Evolutionary conservation across 257 asterid genomes (phyloP), one percentile per base, ranked within the genome.

Genomic region (Nicotiana otophora): DNA sequence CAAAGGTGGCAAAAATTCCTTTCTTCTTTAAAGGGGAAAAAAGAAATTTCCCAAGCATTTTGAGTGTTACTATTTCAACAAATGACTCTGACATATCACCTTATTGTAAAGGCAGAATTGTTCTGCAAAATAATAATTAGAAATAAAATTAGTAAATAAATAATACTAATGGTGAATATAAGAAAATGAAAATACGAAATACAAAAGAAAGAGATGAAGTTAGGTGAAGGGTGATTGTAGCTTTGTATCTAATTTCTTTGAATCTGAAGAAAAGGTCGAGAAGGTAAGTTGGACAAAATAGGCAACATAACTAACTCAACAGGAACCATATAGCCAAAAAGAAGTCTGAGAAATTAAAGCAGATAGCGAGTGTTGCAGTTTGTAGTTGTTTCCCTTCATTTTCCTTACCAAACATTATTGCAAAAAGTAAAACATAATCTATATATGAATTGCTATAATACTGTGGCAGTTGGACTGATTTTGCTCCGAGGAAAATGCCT

Each of bases 151-250:
- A 23, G 26, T 23, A 14, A 53, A 53, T 10, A 53, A 53, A 53
- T 42, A 42, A 39, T 1, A 30, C 31, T 30, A 51, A 12, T 53
- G 58, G 58, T 53, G 58, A 3, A 53, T 11, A 53, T 15, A 10
- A 53, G 17, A 53, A 14, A 15, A 12, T 53, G 58, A 53, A 26
- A 48, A 69, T 34, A 67, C 6, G 2, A 62, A 23, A 3, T 66
- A 66, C 12, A 67, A 10, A 2, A 20, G n/a, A 64, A 84, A 36
- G 68, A 78, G 36, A 53, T n/a, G 30, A 42, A 77, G 82, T 82
- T 82, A 84, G 93, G 93, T 90, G 51, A 81, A 84, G 74, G 64
- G 93, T 86, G 79, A 91, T 82, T 91, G 97, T 92, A 87, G 90
- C 90, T 92, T 90, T 82, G 81, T 51, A 80, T 68, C 61, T 62